Evolutionary conservation across 2,329 filamentous ascomycete species (phyloP), one percentile per base, ranked within the genome.

Genomic region (Trichoderma koningiopsis): DNA sequence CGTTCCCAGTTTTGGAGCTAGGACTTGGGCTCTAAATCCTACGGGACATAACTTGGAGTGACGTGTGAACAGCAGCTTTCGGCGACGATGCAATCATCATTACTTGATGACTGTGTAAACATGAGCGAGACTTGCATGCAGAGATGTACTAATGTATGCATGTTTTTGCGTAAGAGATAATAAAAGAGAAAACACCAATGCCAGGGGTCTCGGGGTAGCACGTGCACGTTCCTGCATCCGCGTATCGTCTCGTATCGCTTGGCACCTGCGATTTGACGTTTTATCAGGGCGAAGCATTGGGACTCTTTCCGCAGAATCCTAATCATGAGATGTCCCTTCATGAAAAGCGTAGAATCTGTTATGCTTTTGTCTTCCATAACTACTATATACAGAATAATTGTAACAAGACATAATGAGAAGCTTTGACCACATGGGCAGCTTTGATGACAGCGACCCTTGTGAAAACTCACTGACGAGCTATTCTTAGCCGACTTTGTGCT

Each of bases 1-100:
- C 19, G n/a, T 66, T 66, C 35, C 63, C 57, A 29, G 63, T 66
- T 58, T 43, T 57, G 14, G 37, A 10, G 16, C 33, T n/a, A 10
- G 40, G 24, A 2, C 13, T 35, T 35, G n/a, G 16, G 49, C 22
- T 43, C 24, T 33, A 33, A 56, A 35, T 33, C n/a, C 10, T 14
- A 4, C 2, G 16, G 31, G 47, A 13, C 33, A 57, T 2, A 19
- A 19, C 62, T 24, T 66, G 52, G 37, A n/a, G 22, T 31, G 14
- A 19, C 27, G 22, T 35, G 29, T 29, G 31, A 57, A 57, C 16
- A 33, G 40, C 40, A 19, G 40, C 16, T 43, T 27, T 19, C 16
- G 52, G 27, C 10, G 33, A 2, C 19, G 22, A 24, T 55, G 52
- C 52, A 55, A 55, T 55, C 52, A 55, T 29, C 27, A 24, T 27